Percentiles rank a stretch among this genome's conserved stretches.
phyloP scores from a whole-genome alignment of 495 filamentous ascomycete genomes.

The Bombardia bombarda region DNA sequence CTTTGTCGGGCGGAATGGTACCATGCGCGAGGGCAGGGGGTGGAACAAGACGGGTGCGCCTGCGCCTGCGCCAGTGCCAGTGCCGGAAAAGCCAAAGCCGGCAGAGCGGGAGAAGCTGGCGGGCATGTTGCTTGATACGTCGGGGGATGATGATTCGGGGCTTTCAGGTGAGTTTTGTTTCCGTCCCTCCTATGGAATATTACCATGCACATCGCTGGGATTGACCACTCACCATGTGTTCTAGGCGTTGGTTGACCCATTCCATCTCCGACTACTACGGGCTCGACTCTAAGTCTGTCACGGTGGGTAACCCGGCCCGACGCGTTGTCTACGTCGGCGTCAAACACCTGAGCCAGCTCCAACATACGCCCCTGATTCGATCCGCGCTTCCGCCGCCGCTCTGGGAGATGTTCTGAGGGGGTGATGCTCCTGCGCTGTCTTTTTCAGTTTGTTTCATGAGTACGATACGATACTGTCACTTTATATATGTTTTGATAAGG shows the following conservation, averaged over 20 bases:
- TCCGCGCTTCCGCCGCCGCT: slow-evolving; percentile 19
- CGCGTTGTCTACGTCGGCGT: slow-evolving; percentile 88
- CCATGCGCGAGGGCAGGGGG: slow-evolving; percentile 53
- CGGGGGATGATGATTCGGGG: slow-evolving; percentile 65
- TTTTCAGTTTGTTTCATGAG: too few species aligned
- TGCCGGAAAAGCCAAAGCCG: slow-evolving; percentile 49
- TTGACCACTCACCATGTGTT: neutral
- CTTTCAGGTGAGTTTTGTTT: slow-evolving; percentile 61
- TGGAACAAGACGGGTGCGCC: slow-evolving; percentile 38
- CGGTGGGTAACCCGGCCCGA: slow-evolving; percentile 63
- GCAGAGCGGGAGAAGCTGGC: slow-evolving; percentile 35
- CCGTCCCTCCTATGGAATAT: too few species aligned
- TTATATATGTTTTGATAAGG: too few species aligned
- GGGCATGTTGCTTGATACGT: slow-evolving; percentile 68
- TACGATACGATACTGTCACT: too few species aligned
- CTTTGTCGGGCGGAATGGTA: slow-evolving; percentile 74
- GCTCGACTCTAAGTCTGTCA: slow-evolving; percentile 74
- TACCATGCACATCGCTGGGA: too few species aligned
- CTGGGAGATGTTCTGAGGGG: slow-evolving; percentile 25
- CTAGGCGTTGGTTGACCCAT: slow-evolving; percentile 87
- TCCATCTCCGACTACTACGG: slow-evolving; percentile 90
- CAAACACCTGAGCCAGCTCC: slow-evolving; percentile 23
- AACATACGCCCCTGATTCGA: slow-evolving; percentile 3
- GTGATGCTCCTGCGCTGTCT: neutral
- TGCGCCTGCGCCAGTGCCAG: too few species aligned